phyloP scores from a whole-genome alignment of 1,139 yeast genomes.

The Candida tropicalis region DNA sequence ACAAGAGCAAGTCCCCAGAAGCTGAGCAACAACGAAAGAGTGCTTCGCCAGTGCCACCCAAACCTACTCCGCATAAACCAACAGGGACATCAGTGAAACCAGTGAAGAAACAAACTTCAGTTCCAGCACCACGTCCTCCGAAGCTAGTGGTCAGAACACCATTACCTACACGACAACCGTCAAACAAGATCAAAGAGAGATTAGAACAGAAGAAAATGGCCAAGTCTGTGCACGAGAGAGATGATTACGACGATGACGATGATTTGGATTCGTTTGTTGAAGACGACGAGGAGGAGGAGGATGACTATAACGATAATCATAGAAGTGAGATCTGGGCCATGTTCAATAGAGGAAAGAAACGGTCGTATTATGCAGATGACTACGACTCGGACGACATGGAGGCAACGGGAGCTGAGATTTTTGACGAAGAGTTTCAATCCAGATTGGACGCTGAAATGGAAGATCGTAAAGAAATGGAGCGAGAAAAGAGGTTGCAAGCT shows the following conservation, averaged over 20 bases:
- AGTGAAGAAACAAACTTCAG: no score
- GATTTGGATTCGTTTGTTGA: slow-evolving; percentile 57
- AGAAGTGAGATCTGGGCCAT: slow-evolving; percentile 89
- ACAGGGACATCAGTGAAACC: neutral
- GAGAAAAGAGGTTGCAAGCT: slow-evolving; percentile 52
- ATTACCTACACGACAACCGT: slow-evolving; percentile 23
- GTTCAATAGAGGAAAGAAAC: slow-evolving; percentile 65
- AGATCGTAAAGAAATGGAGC: slow-evolving; percentile 63
- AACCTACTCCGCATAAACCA: no score
- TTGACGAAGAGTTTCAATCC: slow-evolving; percentile 77
- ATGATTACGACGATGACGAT: slow-evolving; percentile 29
- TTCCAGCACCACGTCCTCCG: neutral
- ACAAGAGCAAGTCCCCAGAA: slow-evolving; percentile 37
- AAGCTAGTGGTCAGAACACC: slow-evolving; percentile 12
- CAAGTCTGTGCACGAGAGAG: slow-evolving; percentile 6
- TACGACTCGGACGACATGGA: slow-evolving; percentile 83
- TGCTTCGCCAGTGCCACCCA: neutral
- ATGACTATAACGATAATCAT: slow-evolving; percentile 52
- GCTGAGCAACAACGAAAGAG: slow-evolving; percentile 7
- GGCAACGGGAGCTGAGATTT: slow-evolving; percentile 85
- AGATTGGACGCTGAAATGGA: slow-evolving; percentile 61
- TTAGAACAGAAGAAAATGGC: slow-evolving; percentile 21
- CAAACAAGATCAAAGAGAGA: slow-evolving; percentile 29
- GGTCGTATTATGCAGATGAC: slow-evolving; percentile 51
- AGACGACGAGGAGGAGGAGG: slow-evolving; percentile 28